Base-by-base conservation (phyloP, 306 rosid species). In the Pterocarpus macrocarpus region DNA sequence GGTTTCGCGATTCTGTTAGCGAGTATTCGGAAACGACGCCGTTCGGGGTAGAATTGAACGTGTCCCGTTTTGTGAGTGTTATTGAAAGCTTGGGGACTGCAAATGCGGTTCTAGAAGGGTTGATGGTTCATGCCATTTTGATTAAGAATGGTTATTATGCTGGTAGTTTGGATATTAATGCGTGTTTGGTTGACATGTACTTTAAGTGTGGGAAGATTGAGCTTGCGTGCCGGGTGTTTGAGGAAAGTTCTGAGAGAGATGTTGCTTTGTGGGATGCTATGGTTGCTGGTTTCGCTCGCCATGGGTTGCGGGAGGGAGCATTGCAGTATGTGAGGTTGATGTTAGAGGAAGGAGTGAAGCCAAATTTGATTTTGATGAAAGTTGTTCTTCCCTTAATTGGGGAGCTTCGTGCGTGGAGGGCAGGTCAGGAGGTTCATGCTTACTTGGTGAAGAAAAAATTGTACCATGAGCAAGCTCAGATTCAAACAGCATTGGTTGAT, bases 391-490 rank as follows among this genome's bases (percentile, higher is more conserved):
- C 90, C 2, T 86, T 57, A 33, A 86, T 91, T 66, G 97, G 94
- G 36, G 90, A 91, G 7, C 44, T 84, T 72, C 32, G 69, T 34
- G 87, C 80, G 0, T 72, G 61, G 59, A 85, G 71, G 78, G 68
- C 90, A 43, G 97, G 94, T 73, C 77, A 81, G 80, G 97, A 91
- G 75, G 90, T 71, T 65, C 97, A 93, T 83, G 97, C 91, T 4
- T 88, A 81, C 76, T 88, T 86, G 36, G 8, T 91, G 75, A 93
- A 93, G 85, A 84, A 81, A 3, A 90, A 77, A 78, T 49, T 80
- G 8, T 90, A 83, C 63, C 68, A 75, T 1, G 84, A 75, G 76
- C 90, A 88, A 82, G 72, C 84, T 8, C 83, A 78, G 56, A 75
- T 93, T 85, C 94, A 79, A 38, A 87, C 93, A 41, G 91, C 90